phyloP scores from a whole-genome alignment of 768 basidiomycete species.

The Polyporus arcularius region DNA sequence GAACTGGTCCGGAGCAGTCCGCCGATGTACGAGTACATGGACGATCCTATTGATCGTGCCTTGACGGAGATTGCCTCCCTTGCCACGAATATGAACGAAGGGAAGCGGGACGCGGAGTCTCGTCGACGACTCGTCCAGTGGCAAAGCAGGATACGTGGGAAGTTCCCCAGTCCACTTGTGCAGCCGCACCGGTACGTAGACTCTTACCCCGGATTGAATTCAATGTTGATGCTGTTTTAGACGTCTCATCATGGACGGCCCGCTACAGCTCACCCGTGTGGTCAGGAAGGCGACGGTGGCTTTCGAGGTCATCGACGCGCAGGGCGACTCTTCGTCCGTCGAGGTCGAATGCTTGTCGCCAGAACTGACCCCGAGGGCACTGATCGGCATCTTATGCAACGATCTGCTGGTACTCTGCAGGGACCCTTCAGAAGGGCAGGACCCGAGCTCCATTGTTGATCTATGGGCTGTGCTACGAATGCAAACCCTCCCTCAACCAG shows the following conservation, averaged over 20 bases:
- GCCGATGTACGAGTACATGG: conserved; percentile 71
- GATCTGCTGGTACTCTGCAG: conserved; percentile 92
- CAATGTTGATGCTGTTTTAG: conserved; percentile 38
- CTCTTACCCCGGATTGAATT: not conserved
- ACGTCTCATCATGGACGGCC: conserved; percentile 92
- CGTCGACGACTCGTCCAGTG: conserved; percentile 87
- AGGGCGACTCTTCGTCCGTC: conserved; percentile 76
- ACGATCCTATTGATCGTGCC: conserved; percentile 85
- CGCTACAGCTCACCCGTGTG: conserved; percentile 81
- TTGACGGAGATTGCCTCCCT: conserved; percentile 84
- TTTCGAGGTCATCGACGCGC: conserved; percentile 78
- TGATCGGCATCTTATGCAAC: conserved; percentile 86
- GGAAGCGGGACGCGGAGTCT: conserved; percentile 93
- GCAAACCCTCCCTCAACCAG: conserved; percentile 90
- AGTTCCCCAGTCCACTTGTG: conserved; percentile 95
- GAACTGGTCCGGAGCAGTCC: conserved; percentile 85
- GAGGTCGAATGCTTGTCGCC: conserved; percentile 91
- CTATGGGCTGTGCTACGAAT: conserved; percentile 97
- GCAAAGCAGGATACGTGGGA: conserved; percentile 87
- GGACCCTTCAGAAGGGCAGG: conserved; percentile 80
- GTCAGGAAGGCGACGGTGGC: conserved; percentile 82
- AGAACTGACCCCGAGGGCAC: conserved; percentile 76
- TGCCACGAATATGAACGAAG: conserved; percentile 97
- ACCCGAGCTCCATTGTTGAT: conserved; percentile 75
- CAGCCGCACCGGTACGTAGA: conserved; percentile 89